Evolutionary conservation across 1,139 yeast species (phyloP).

Genomic region (Arxiozyma slooffiae): DNA sequence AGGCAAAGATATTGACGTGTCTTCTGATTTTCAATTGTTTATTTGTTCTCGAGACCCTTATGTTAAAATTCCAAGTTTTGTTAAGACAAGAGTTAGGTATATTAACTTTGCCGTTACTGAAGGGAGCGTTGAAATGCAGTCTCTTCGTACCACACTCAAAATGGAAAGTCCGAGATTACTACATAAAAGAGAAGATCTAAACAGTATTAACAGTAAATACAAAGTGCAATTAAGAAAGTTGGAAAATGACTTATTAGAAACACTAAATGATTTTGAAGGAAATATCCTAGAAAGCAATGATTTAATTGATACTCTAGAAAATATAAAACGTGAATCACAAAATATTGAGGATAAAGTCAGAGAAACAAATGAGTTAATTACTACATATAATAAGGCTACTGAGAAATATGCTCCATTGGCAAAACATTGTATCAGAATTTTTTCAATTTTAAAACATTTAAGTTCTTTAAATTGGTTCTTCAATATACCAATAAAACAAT

Average conservation of each 20-base stretch:
- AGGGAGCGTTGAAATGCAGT: conserved; percentile 54
- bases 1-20: conserved; percentile 53
- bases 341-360: conserved; percentile 45
- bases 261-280: conserved; percentile 50
- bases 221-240: conserved; percentile 43
- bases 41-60: conserved; percentile 55
- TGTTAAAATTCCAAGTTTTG: conserved; percentile 41
- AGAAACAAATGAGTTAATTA: conserved; percentile 48
- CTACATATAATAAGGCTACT: conserved; percentile 42
- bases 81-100: conserved; percentile 50
- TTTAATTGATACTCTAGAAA: conserved; percentile 52
- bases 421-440: conserved; percentile 43
- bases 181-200: conserved; percentile 42
- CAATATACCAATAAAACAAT: conserved; percentile 45
- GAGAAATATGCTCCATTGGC: conserved; percentile 46
- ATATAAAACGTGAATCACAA: conserved; percentile 52
- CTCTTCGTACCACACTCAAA: conserved; percentile 48
- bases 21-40: conserved; percentile 52
- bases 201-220: conserved; percentile 52
- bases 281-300: conserved; percentile 60
- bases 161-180: conserved; percentile 62
- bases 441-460: conserved; percentile 38
- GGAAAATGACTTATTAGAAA: conserved; percentile 52
- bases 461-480: conserved; percentile 42
- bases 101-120: conserved; percentile 67